phyloP scores from a whole-genome alignment of 768 basidiomycete species.

The Mrakia blollopis region DNA sequence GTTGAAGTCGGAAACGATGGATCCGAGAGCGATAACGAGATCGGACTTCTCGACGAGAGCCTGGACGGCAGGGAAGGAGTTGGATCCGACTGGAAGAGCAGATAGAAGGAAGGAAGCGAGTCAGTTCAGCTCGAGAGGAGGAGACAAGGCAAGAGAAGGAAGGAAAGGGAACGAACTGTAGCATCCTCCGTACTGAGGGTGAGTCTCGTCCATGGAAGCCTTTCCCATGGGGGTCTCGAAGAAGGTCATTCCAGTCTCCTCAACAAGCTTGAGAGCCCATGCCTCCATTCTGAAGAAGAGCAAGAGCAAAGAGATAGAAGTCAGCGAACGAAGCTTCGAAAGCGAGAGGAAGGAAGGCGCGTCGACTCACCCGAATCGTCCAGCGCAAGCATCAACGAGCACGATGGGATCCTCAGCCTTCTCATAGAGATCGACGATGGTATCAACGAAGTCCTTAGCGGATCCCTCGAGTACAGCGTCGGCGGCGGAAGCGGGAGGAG shows the following conservation, averaged over 20 bases:
- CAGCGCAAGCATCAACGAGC: constrained; percentile 51
- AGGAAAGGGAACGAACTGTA: constrained; percentile 42
- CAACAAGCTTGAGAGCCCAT: constrained; percentile 60
- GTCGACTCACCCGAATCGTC: constrained; percentile 52
- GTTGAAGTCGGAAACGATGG: constrained; percentile 65
- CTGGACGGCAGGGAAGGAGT: constrained; percentile 62
- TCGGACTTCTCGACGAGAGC: constrained; percentile 69
- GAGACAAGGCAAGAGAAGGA: too few relatives aligned
- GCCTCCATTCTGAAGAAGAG: constrained; percentile 49
- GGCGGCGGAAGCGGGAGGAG: constrained; percentile 25
- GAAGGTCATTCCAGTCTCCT: constrained; percentile 64
- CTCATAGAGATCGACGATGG: constrained; percentile 33
- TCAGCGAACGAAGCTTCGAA: background rate
- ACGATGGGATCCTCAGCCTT: constrained; percentile 55
- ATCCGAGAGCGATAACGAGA: constrained; percentile 68
- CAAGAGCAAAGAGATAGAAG: background rate
- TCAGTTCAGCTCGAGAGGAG: too few relatives aligned
- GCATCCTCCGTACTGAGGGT: constrained; percentile 73
- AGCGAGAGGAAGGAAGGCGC: background rate
- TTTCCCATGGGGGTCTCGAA: constrained; percentile 59
- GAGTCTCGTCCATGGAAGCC: constrained; percentile 63
- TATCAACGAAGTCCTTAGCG: constrained; percentile 20
- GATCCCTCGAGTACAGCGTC: constrained; percentile 30
- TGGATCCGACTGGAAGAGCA: constrained; percentile 52
- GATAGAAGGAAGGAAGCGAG: too few relatives aligned